Percentiles rank a stretch among this genome's conserved stretches.
phyloP scores from a whole-genome alignment of 2,329 filamentous ascomycete genomes.

The Penicillium sp. region DNA sequence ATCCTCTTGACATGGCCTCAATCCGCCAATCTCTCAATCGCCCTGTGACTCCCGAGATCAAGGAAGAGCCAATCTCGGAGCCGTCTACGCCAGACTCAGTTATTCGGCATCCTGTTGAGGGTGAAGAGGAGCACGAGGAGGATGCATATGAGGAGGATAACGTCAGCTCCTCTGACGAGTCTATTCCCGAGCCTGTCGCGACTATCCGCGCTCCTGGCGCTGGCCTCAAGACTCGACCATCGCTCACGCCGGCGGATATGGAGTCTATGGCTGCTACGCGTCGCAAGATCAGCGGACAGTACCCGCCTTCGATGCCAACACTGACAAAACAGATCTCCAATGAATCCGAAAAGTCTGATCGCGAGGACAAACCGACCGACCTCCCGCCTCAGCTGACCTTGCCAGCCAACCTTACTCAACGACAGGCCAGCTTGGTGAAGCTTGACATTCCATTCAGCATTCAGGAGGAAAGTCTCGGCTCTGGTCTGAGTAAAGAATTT shows the following conservation, averaged over 20 bases:
- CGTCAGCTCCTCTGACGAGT: slow-evolving; percentile 48
- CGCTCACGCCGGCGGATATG: slow-evolving; percentile 82
- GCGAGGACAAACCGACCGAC: slow-evolving; percentile 15
- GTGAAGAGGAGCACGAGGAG: slow-evolving; percentile 35
- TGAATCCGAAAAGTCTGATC: slow-evolving; percentile 21
- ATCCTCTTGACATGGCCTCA: slow-evolving; percentile 38
- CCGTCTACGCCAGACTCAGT: slow-evolving; percentile 84
- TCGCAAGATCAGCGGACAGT: slow-evolving; percentile 78
- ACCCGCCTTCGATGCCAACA: slow-evolving; percentile 42
- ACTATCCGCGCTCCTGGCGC: slow-evolving; percentile 88
- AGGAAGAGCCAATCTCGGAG: slow-evolving; percentile 61
- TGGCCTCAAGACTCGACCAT: slow-evolving; percentile 84
- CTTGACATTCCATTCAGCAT: slow-evolving; percentile 77
- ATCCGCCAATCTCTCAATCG: slow-evolving; percentile 44
- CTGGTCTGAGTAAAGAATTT: slow-evolving; percentile 89
- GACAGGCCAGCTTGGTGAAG: slow-evolving; percentile 75
- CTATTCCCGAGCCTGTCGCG: slow-evolving; percentile 78
- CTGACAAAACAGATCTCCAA: slow-evolving; percentile 28
- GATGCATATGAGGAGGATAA: slow-evolving; percentile 12
- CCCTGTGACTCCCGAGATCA: slow-evolving; percentile 54
- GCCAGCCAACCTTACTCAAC: slow-evolving; percentile 47
- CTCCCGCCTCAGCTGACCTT: slow-evolving; percentile 20
- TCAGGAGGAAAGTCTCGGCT: slow-evolving; percentile 68
- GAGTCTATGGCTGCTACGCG: slow-evolving; percentile 83
- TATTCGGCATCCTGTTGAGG: slow-evolving; percentile 71